A percentile compares a stretch with the other conserved stretches of the same genome.
These are phyloP conservation scores for Leishmania braziliensis DNA, from an alignment of 208 protist genomes.

Conservation along the genomic window DNA sequence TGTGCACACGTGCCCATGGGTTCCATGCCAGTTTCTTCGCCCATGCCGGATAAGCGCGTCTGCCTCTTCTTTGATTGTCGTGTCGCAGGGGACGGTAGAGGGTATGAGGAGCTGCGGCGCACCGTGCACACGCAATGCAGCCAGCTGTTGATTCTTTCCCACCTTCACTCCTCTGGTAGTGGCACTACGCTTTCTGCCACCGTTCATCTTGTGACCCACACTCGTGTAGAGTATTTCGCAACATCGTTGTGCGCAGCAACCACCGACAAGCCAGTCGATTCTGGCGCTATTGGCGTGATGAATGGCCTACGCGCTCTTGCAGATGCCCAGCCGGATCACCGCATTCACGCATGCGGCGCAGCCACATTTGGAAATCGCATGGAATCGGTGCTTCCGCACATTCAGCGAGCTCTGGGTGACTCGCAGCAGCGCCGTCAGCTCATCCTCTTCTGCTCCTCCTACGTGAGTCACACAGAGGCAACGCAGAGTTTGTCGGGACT, in stretches of 20 bases:
- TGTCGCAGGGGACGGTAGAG: background rate
- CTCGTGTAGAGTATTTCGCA: background rate
- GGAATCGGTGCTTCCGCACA: background rate
- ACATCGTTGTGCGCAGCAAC: background rate
- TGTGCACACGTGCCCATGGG: background rate
- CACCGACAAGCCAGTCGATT: background rate
- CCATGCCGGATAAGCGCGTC: background rate
- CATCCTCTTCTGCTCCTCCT: constrained; percentile 32
- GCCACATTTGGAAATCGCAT: constrained; percentile 5
- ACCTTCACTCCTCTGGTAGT: background rate
- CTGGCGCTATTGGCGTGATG: background rate
- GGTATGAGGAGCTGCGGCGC: constrained; percentile 4
- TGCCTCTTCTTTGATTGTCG: constrained; percentile 17
- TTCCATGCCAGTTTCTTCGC: background rate
- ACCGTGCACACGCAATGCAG: background rate
- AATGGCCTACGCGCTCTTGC: background rate
- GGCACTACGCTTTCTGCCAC: background rate
- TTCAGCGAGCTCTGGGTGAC: constrained; percentile 2
- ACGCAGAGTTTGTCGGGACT: constrained; percentile 27
- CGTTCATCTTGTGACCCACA: constrained; percentile 1
- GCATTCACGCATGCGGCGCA: background rate
- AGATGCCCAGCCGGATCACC: background rate
- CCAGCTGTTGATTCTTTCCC: background rate
- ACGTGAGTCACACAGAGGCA: constrained; percentile 22
- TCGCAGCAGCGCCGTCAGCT: constrained; percentile 11